Evolutionary conservation across 306 rosid genomes (phyloP), one percentile per base, ranked within the genome.

Genomic region (Cucurbita maxima): DNA sequence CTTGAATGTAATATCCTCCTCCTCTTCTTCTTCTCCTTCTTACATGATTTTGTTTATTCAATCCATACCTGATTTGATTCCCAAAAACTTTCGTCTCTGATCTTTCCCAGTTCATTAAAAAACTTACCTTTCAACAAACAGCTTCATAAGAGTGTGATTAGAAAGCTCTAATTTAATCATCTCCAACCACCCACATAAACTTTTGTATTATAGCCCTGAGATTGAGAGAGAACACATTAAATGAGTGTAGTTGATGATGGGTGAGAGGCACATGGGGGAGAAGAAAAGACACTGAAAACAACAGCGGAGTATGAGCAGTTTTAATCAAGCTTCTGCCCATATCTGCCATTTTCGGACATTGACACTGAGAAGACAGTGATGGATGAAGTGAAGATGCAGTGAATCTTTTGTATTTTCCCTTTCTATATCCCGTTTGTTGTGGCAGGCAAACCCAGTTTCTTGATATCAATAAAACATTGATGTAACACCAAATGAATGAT

Each of bases 181-280:
- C 68, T 61, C 47, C 22, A 61, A 59, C 64, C 10, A 59, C 43
- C 64, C 64, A 59, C 64, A 12, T 59, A 59, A 30, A 12, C 41
- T 5, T 6, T 30, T 13, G 64, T 30, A 59, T 59, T 25, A 59
- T 30, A 59, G 64, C 64, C 43, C 6, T 14, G 54, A 50, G 18
- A 50, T n/a, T 13, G 54, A 50, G 54, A 50, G 51, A 41, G 72
- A 6, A 34, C 22, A 22, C 74, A 70, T 70, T 70, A 15, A 51
- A 10, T 70, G 13, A 13, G 40, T 25, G 74, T 70, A 10, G 45
- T 70, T 70, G 74, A 16, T 34, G 60, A 70, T 68, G 7, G 80
- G 14, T 30, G 75, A 19, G 71, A 25, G 79, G 73, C 86, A 86
- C 91, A 79, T 81, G 94, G 81, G 82, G 81, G 61, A 73, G 61